These are phyloP conservation scores for Adansonia gregorii DNA, from an alignment of 441 rosid species.

Conservation along the genomic window DNA sequence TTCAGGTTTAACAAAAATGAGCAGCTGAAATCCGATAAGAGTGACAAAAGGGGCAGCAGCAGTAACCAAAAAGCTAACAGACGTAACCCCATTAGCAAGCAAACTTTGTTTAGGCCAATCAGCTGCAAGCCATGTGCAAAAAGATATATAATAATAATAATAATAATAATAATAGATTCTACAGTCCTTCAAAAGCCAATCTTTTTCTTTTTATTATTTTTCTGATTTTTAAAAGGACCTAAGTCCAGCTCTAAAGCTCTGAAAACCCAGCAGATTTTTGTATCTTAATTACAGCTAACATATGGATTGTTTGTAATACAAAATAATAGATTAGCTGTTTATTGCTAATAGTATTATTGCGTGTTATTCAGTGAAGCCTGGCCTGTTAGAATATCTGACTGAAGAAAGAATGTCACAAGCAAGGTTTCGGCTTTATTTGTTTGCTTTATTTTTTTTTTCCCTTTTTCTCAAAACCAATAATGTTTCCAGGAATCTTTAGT, in stretches of 20 bases:
- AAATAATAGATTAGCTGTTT: neutral
- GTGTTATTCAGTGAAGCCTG: constrained; percentile 21
- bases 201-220: constrained; percentile 34
- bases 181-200: constrained; percentile 22
- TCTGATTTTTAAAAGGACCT: constrained; percentile 25
- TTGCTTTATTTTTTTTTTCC: neutral
- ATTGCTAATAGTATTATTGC: neutral
- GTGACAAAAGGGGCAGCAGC: constrained; percentile 16
- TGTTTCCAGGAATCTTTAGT: constrained; percentile 36
- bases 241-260: constrained; percentile 63
- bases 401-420: constrained; percentile 39
- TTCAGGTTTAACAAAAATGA: neutral
- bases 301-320: constrained; percentile 29
- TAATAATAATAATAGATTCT: constrained; percentile 6
- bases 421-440: constrained; percentile 27
- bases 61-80: constrained; percentile 32
- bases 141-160: constrained; percentile 38
- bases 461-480: constrained; percentile 17
- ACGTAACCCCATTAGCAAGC: constrained; percentile 48
- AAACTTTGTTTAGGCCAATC: constrained; percentile 41
- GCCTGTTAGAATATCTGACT: constrained; percentile 21
- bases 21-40: constrained; percentile 1
- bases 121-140: constrained; percentile 58
- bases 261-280: constrained; percentile 21
- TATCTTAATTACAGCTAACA: constrained; percentile 34